Percentiles rank a stretch among this genome's conserved stretches.
Conservation (phyloP, 2,329 filamentous ascomycete genomes). For the Ascochyta koolunga region DNA sequence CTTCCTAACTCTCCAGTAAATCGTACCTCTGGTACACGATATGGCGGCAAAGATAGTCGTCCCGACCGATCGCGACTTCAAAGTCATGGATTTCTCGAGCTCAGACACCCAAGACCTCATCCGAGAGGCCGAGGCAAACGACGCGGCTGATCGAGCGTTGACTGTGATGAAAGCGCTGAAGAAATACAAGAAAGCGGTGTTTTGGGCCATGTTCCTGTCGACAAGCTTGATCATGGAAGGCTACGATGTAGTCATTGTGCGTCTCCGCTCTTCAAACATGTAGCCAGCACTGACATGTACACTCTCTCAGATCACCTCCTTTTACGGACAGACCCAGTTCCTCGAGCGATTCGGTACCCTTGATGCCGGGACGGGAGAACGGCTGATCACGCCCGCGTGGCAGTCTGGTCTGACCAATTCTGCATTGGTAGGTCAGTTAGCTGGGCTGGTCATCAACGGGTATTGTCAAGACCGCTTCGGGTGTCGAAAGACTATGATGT, state of each 20-base stretch:
- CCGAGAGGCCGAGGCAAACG: constrained; percentile 3
- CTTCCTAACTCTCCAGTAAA: no score
- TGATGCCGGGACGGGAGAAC: neutral
- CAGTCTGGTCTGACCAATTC: constrained; percentile 1
- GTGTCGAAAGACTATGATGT: neutral
- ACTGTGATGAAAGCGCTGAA: neutral
- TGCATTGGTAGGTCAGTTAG: neutral
- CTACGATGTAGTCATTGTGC: neutral
- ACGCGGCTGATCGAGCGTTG: neutral
- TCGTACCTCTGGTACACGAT: no score
- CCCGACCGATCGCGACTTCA: constrained; percentile 1
- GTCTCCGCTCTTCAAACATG: neutral
- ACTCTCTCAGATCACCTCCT: neutral
- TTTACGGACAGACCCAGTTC: neutral
- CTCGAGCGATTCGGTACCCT: neutral
- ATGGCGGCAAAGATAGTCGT: neutral
- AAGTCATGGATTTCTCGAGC: neutral
- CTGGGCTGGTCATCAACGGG: neutral
- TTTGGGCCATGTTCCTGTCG: constrained; percentile 8
- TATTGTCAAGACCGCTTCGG: constrained; percentile 1
- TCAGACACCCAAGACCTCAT: constrained; percentile 2
- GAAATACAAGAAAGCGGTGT: constrained; percentile 4
- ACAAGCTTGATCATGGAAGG: constrained; percentile 5
- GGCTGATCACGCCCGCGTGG: neutral
- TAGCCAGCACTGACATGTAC: neutral